Evolutionary conservation across 164 flowering plant species (phyloP).

Genomic region (Nelumbo lutea): DNA sequence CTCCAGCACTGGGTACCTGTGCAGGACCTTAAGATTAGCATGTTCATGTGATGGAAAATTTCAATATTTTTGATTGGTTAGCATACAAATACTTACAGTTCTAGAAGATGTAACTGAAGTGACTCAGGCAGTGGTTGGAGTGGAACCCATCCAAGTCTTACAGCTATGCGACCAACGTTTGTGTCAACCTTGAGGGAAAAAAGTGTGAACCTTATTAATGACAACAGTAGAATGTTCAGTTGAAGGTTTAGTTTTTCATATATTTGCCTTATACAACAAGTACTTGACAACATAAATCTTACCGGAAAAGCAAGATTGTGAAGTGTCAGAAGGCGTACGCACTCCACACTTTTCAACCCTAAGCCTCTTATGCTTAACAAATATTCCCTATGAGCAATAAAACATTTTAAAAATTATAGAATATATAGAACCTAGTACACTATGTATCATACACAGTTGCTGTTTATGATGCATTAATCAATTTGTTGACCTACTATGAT

Average conservation of each 20-base stretch:
- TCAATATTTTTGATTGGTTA: background rate
- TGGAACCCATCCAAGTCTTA: slow-evolving; percentile 94
- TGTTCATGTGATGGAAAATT: background rate
- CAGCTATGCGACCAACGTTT: slow-evolving; percentile 84
- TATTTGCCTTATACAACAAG: background rate
- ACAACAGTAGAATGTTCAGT: slow-evolving; percentile 2
- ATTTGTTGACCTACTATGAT: background rate
- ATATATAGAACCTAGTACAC: background rate
- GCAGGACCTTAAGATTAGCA: slow-evolving; percentile 6
- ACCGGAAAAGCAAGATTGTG: slow-evolving; percentile 98
- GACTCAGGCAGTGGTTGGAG: slow-evolving; percentile 71
- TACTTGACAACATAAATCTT: slow-evolving; percentile 25
- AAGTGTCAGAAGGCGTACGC: slow-evolving; percentile 89
- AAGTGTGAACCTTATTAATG: background rate
- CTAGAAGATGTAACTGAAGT: slow-evolving; percentile 69
- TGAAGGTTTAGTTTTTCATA: slow-evolving; percentile 2
- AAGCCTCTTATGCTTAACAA: slow-evolving; percentile 80
- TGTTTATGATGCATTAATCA: background rate
- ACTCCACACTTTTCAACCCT: slow-evolving; percentile 95
- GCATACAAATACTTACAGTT: slow-evolving; percentile 42
- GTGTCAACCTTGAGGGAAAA: slow-evolving; percentile 60
- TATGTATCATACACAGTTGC: background rate
- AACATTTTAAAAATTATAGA: background rate
- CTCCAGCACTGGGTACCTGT: slow-evolving; percentile 72
- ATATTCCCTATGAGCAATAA: slow-evolving; percentile 53